A percentile compares a stretch with the other conserved stretches of the same genome.
phyloP scores from a whole-genome alignment of 331 rosid genomes.

The Quercus lobata region DNA sequence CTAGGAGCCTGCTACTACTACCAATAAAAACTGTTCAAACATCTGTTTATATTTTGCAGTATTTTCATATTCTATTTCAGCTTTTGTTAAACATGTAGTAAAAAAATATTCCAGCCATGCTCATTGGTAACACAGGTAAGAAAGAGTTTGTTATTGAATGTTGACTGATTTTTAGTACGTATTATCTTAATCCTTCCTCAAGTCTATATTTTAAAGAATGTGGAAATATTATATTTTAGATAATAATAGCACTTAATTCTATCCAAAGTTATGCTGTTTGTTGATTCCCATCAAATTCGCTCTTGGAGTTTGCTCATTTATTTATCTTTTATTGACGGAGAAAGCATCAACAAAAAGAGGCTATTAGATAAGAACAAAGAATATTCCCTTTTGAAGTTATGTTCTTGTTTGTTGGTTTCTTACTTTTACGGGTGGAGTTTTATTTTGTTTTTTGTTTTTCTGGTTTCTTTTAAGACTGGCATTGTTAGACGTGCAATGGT shows the following conservation, averaged over 20 bases:
- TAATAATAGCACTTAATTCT: background rate
- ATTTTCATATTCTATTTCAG: background rate
- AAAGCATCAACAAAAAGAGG: background rate
- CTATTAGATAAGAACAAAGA: background rate
- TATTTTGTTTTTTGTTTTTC: no score
- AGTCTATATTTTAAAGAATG: background rate
- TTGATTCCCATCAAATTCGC: no score
- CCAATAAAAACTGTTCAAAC: background rate
- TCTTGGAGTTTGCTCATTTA: background rate
- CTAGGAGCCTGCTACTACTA: background rate
- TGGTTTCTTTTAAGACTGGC: no score
- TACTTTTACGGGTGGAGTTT: no score
- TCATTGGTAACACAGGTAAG: background rate
- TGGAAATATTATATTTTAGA: background rate
- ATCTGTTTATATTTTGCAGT: background rate
- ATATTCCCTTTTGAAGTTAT: no score
- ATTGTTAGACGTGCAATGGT: no score
- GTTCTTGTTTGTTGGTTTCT: no score
- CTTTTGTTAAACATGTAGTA: background rate
- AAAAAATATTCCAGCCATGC: background rate
- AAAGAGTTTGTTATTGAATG: background rate
- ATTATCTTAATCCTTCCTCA: background rate
- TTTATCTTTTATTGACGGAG: background rate
- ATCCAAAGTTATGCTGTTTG: no score
- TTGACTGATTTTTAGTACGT: background rate